These are phyloP conservation scores for Cercophora samala DNA, from an alignment of 495 filamentous ascomycete species.

Conservation along the genomic window DNA sequence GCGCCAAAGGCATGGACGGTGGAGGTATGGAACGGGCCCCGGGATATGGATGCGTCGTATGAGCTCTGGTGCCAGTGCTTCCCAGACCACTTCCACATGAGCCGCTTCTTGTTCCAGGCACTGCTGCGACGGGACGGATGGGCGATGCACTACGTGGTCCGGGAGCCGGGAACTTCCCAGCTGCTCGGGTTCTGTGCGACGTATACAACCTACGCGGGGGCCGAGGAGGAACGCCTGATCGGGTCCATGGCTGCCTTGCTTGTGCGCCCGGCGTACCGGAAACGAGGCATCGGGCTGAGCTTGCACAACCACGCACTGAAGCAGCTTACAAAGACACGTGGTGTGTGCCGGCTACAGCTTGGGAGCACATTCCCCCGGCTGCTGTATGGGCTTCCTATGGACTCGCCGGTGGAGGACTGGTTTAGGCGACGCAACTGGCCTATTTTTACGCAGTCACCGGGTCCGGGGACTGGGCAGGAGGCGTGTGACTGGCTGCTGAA, in stretches of 20 bases:
- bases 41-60: conserved; percentile 40
- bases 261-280: conserved; percentile 51
- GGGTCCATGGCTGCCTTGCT: conserved; percentile 59
- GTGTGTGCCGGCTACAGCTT: conserved; percentile 55
- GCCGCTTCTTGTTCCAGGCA: conserved; percentile 44
- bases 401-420: conserved; percentile 51
- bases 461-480: conserved; percentile 36
- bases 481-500: conserved; percentile 56
- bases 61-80: conserved; percentile 53
- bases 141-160: conserved; percentile 61
- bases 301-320: conserved; percentile 54
- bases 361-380: conserved; percentile 61
- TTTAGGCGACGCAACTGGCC: conserved; percentile 57
- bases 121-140: conserved; percentile 59
- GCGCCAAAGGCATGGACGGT: conserved; percentile 46
- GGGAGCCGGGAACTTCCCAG: conserved; percentile 46
- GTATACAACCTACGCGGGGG: conserved; percentile 55
- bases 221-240: conserved; percentile 51
- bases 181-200: conserved; percentile 59
- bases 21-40: conserved; percentile 44
- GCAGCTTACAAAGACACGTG: conserved; percentile 51
- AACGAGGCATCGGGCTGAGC: conserved; percentile 54
- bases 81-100: conserved; percentile 44
- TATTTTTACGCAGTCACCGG: conserved; percentile 21
- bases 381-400: conserved; percentile 53